A percentile compares a stretch with the other conserved stretches of the same genome.
phyloP scores from a whole-genome alignment of 371 early-diverging fungal species.

The Apophysomyces ossiformis region DNA sequence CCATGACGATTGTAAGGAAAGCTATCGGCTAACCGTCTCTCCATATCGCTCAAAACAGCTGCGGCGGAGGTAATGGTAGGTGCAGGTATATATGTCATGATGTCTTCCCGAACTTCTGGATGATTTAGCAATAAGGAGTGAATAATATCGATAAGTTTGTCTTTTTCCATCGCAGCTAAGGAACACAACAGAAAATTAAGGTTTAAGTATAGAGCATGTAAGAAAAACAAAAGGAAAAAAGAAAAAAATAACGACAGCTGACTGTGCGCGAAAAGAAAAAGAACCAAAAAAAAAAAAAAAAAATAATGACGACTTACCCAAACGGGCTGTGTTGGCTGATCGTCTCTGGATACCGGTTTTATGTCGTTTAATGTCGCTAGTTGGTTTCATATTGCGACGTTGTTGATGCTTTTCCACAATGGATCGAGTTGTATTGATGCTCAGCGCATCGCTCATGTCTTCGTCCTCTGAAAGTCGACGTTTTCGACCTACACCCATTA shows the following conservation, averaged over 20 bases:
- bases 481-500: constrained; percentile 36
- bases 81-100: constrained; percentile 80
- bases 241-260: neutral
- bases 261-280: constrained; percentile 3
- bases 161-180: constrained; percentile 70
- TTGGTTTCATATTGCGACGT: constrained; percentile 5
- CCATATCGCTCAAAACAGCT: constrained; percentile 66
- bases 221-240: neutral
- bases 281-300: neutral
- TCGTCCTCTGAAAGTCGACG: constrained; percentile 54
- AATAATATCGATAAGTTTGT: constrained; percentile 77
- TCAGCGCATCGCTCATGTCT: constrained; percentile 44
- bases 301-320: constrained; percentile 33
- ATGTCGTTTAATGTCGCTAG: constrained; percentile 20
- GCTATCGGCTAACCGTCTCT: constrained; percentile 72
- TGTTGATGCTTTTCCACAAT: constrained; percentile 19
- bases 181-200: neutral
- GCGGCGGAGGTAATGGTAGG: constrained; percentile 86
- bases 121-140: constrained; percentile 71
- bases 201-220: neutral
- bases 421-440: constrained; percentile 9
- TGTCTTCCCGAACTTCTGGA: constrained; percentile 71
- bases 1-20: constrained; percentile 89
- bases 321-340: constrained; percentile 29
- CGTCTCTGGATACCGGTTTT: constrained; percentile 33